Evolutionary conservation across 805 yeast species (phyloP), one percentile per base, ranked within the genome.

Genomic region (Kodamaea kakaduensis): DNA sequence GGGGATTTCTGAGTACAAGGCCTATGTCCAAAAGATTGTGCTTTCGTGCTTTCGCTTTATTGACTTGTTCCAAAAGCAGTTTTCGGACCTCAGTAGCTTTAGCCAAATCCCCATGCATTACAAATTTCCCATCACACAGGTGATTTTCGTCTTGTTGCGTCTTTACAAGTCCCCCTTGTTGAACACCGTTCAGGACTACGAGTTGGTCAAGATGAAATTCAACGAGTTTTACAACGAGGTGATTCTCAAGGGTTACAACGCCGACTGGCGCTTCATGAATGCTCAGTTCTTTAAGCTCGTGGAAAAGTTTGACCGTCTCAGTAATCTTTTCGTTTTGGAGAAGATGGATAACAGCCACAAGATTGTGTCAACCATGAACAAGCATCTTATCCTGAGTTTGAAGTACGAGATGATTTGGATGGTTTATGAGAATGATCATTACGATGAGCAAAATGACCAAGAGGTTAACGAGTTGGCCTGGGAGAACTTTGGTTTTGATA

Each of bases 41-140:
- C 33, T 59, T 2, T 28, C 37, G 14, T 54, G 62, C 24, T 53
- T 50, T 31, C 18, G 40, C 6, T 47, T 66, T 15, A 47, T 64
- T 13, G 43, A 46, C 9, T 32, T 61, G 16, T 55, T 56, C 34
- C 52, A 53, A 32, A 36, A 30, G 9, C 44, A 48, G n/a, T 45
- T 55, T 18, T 38, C 45, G 25, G 44, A 47, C 33, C 20, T 33
- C 22, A 32, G 33, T 38, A 44, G 45, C 37, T 51, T 44, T 34
- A 53, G 54, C 39, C 64, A 45, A 44, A 43, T 64, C n/a, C 72
- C 73, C 2, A 52, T 67, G 23, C 69, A 67, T 46, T 63, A 54
- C 41, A 61, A 58, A 31, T 65, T 64, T 39, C 57, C 65, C 12
- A 42, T 66, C 16, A 69, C 64, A 32, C 52, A 61, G 39, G 54